Evolutionary conservation across 129 eudicot genomes (phyloP), one percentile per base, ranked within the genome.

Genomic region (Centaurea solstitialis): DNA sequence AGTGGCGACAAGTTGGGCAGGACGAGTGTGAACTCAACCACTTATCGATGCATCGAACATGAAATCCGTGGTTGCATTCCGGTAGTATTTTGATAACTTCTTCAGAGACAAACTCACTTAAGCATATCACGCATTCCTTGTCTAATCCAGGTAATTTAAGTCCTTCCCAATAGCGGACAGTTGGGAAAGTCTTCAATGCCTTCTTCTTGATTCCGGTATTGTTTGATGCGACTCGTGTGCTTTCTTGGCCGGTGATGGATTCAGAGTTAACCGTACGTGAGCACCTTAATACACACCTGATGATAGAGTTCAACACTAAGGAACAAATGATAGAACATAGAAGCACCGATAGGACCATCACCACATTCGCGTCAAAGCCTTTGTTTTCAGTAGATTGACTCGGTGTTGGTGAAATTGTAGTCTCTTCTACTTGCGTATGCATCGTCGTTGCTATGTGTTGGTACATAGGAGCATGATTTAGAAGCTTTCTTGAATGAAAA

Each of bases 1-100:
- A 89, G 76, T 93, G 90, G 40, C 98, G 76, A 74, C 98, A 93
- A 53, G 97, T 93, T 23, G 98, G 98, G 82, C 98, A 93, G 15
- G 97, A 91, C 0, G 97, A 91, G 83, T 93, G 98, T 0, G 93
- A 86, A 67, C 76, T 77, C 9, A 91, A 84, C 97, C 98, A 91
- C 78, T 79, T 91, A 53, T 93, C 97, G 11, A 93, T 86, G 73
- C 98, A 93, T 26, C 87, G 66, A 17, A 89, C 88, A 72, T 93
- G 98, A 64, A 93, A 93, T 12, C 97, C 94, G 41, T 93, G 98
- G 83, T 83, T 79, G 79, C 98, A 93, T 78, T 89, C 91, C n/a
- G 98, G 98, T 22, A 93, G 68, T 15, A 93, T 79, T 75, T 85
- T 82, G 1, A 93, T 81, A 20, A 65, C 77, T 61, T 93, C 93